Base-by-base conservation (phyloP, 495 filamentous ascomycete species). In the Astrothelium macrocarpum region DNA sequence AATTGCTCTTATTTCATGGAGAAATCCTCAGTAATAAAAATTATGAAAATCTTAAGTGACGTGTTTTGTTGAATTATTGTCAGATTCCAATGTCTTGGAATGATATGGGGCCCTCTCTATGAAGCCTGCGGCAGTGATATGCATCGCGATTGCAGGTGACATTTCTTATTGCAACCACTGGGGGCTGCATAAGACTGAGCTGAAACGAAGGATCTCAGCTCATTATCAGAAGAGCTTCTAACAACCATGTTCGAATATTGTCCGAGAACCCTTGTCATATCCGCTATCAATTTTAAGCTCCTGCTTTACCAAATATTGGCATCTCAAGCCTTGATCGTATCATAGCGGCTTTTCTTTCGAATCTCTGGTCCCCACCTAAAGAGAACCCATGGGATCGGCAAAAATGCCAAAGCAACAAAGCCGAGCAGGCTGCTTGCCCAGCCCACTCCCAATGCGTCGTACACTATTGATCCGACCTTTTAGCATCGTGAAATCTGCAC, bases 371-470 rank as follows among this genome's bases (percentile, higher is more conserved):
- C 74, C 31, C 60, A 75, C 46, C 68, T 68, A 64, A 70, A 79
- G n/a, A 80, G 65, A 11, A 78, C 67, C 63, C 66, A 78, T 3
- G 78, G 78, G 59, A 80, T 76, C 1, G 72, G 73, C 42, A 78
- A 56, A 68, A 79, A 72, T 0, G 63, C 65, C 2, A 75, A 53
- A 31, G 72, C 70, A 59, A 80, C 65, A 65, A 80, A 80, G 1
- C 75, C 78, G 18, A 80, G 72, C 12, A 78, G 67, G 34, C 70
- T 74, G 9, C 74, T 74, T 12, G 78, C 78, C 78, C 78, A 80
- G 5, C 65, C 73, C 42, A 71, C 74, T 12, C 74, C 76, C 10
- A 79, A 63, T 0, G 56, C 67, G 26, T 69, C 49, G 61, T 79
- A 78, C 76, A 80, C 68, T 73, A 36, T 56, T n/a, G n/a, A n/a